Percentiles rank a stretch among this genome's conserved stretches.
phyloP scores from a whole-genome alignment of 768 basidiomycete species.

The Suillus spraguei region DNA sequence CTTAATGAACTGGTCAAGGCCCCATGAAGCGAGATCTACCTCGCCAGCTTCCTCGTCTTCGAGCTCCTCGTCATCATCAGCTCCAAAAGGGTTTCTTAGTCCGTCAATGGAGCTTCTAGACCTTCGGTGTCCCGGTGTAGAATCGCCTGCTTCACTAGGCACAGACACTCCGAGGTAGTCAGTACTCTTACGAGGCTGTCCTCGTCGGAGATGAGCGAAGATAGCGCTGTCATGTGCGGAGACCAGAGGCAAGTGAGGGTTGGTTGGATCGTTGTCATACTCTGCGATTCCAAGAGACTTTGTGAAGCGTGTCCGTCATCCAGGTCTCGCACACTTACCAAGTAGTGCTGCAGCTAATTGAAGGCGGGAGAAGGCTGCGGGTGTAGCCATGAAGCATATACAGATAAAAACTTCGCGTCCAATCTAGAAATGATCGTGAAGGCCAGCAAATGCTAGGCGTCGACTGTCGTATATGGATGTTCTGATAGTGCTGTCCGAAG shows the following conservation, averaged over 20 bases:
- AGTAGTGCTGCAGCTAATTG: slow-evolving; percentile 86
- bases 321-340: slow-evolving; percentile 47
- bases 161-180: slow-evolving; percentile 71
- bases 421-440: not conserved
- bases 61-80: slow-evolving; percentile 57
- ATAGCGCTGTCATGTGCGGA: slow-evolving; percentile 85
- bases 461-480: not conserved
- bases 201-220: slow-evolving; percentile 73
- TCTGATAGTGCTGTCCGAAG: not conserved
- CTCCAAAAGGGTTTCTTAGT: slow-evolving; percentile 76
- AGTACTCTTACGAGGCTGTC: slow-evolving; percentile 49
- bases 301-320: not conserved
- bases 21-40: slow-evolving; percentile 85
- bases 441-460: not conserved
- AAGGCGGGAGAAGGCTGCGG: slow-evolving; percentile 71
- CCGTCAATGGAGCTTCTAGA: slow-evolving; percentile 62
- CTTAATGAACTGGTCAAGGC: slow-evolving; percentile 77
- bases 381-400: slow-evolving; percentile 21
- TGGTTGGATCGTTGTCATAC: slow-evolving; percentile 85
- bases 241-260: slow-evolving; percentile 59
- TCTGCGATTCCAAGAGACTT: slow-evolving; percentile 46
- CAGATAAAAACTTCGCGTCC: not conserved
- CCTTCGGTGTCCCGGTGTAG: slow-evolving; percentile 47
- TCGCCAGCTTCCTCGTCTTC: slow-evolving; percentile 56
- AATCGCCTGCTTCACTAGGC: slow-evolving; percentile 62